These are phyloP conservation scores for Botrytis cinerea DNA, from an alignment of 2,329 filamentous ascomycete genomes.

Conservation along the genomic window DNA sequence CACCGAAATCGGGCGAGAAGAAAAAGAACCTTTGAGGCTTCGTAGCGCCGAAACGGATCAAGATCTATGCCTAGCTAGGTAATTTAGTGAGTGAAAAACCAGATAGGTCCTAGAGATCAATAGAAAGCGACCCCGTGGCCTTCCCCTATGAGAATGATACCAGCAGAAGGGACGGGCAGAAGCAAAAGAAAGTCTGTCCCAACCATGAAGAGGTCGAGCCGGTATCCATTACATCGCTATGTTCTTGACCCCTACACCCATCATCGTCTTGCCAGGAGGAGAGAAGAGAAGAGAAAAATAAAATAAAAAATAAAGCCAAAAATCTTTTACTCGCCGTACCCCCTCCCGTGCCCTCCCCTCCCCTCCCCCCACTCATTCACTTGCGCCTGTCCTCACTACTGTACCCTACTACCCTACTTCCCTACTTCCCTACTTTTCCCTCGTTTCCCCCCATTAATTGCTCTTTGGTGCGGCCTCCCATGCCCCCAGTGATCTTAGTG, in stretches of 20 bases:
- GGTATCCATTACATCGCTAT: too few relatives aligned
- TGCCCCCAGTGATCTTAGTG: constrained; percentile 6
- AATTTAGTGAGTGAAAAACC: neutral
- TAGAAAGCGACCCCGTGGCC: neutral
- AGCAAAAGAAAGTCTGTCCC: neutral
- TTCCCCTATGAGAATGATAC: neutral
- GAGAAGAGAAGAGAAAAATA: neutral
- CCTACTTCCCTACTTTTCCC: too few relatives aligned
- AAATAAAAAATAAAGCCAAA: neutral
- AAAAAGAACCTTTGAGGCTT: neutral
- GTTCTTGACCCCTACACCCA: neutral
- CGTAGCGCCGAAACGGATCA: neutral
- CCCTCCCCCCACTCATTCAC: neutral
- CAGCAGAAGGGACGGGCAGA: neutral
- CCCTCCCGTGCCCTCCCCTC: neutral
- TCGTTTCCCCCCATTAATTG: too few relatives aligned
- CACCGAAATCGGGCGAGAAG: constrained; percentile 26
- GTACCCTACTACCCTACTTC: too few relatives aligned
- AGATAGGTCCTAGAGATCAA: too few relatives aligned
- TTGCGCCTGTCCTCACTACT: neutral
- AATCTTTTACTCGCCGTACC: neutral
- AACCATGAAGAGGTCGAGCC: too few relatives aligned
- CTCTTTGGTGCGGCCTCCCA: neutral
- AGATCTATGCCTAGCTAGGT: constrained; percentile 14
- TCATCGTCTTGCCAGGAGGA: too few relatives aligned